A percentile compares a stretch with the other conserved stretches of the same genome.
Conservation (phyloP, 345 rosid genomes). For the Aurinia saxatilis region DNA sequence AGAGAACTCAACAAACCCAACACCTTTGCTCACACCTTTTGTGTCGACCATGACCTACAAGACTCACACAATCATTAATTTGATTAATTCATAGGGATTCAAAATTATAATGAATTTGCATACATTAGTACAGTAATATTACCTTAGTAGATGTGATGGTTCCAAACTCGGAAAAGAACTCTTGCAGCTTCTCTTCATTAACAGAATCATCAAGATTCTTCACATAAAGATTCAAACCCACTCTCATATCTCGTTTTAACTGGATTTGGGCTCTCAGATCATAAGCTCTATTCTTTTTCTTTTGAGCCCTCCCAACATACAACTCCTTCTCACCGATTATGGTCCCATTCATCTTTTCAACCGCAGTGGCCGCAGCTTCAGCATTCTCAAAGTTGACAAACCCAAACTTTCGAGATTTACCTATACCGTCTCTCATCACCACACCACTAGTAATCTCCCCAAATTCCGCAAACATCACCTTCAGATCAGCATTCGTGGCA, state of each 20-base stretch:
- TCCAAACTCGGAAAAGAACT: constrained; percentile 43
- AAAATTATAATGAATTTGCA: background rate
- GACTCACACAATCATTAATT: too few species aligned
- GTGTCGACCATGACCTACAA: constrained; percentile 30
- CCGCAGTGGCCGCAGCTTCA: constrained; percentile 42
- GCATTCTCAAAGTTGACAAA: constrained; percentile 45
- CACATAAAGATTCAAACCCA: constrained; percentile 46
- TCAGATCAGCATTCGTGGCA: constrained; percentile 34
- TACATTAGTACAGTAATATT: too few species aligned
- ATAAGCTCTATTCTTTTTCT: constrained; percentile 41
- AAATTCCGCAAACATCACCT: constrained; percentile 33
- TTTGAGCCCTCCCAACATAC: constrained; percentile 59
- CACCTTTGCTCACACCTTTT: constrained; percentile 42
- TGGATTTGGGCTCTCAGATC: constrained; percentile 18
- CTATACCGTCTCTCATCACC: constrained; percentile 41
- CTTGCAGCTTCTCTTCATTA: constrained; percentile 32
- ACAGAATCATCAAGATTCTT: constrained; percentile 42
- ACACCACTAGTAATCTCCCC: constrained; percentile 42
- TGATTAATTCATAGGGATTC: background rate
- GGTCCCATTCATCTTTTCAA: constrained; percentile 42
- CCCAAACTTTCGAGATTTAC: constrained; percentile 57
- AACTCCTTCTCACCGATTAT: constrained; percentile 30
- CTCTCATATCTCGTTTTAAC: background rate
- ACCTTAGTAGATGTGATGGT: constrained; percentile 44
- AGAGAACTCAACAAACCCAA: constrained; percentile 64